Evolutionary conservation across 2,329 filamentous ascomycete species (phyloP), one percentile per base, ranked within the genome.

Genomic region (Allantophomopsis cytisporea): DNA sequence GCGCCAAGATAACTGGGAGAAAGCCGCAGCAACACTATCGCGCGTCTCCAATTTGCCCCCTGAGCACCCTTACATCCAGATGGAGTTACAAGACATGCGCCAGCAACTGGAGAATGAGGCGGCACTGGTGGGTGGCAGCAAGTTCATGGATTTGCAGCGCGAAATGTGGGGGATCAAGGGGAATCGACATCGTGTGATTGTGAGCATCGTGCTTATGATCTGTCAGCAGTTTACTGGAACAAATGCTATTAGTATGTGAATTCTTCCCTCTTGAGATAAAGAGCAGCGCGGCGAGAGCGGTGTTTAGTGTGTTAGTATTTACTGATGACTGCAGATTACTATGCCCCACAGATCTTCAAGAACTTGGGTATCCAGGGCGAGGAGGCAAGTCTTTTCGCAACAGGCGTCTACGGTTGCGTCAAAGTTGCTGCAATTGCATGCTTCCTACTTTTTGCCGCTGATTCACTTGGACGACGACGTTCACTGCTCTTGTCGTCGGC

Each of bases 181-280:
- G 1, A 78, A 83, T 59, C 66, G 79, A 41, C 78, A 78, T 50
- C 69, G 79, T 38, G 73, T 71, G 2, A 56, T 81, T 36, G 68
- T 83, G 41, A 77, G 73, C 21, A 70, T 84, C 64, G 78, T 56
- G 12, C 59, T 67, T 30, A 73, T 68, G 78, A 61, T 82, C 31
- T 83, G 76, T 54, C 80, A 85, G 55, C 79, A 83, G 54, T 80
- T 83, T 72, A 83, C 79, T 0, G 78, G 77, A 54, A 54, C 51
- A 39, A 52, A 47, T 36, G 35, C 35, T 17, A 36, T 36, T n/a
- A 36, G 16, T 18, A 28, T 28, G 23, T 28, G 3, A 10, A 10
- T 10, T 8, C 23, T 28, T 28, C 23, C 23, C 18, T 20, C 18
- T 20, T 28, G 23, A 28, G 23, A 28, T 28, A 8, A 21, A 8